Evolutionary conservation across 176 grass and related monocot genomes (phyloP).

Genomic region (Guadua angustifolia): DNA sequence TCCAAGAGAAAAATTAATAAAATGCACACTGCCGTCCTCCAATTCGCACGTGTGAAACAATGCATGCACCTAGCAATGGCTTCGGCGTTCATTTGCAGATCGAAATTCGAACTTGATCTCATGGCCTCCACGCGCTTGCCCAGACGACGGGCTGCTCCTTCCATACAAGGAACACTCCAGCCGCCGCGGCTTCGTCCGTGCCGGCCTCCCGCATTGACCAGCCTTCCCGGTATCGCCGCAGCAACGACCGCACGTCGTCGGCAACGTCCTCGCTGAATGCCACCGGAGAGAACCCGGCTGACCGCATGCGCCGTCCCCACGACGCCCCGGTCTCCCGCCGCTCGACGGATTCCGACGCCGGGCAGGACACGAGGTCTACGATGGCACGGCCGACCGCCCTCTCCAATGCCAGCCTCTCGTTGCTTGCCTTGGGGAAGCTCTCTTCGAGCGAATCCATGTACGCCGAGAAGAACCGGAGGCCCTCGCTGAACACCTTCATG

Average conservation of each 20-base stretch:
- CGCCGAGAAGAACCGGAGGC: constrained; percentile 79
- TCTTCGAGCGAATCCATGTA: constrained; percentile 96
- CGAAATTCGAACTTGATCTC: constrained; percentile 24
- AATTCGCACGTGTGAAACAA: not conserved
- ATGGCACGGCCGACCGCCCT: constrained; percentile 69
- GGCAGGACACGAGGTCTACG: constrained; percentile 89
- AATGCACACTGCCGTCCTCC: constrained; percentile 2
- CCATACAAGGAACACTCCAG: constrained; percentile 83
- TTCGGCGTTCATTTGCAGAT: not conserved
- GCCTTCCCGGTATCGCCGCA: constrained; percentile 85
- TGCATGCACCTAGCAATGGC: constrained; percentile 6
- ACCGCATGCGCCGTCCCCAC: constrained; percentile 71
- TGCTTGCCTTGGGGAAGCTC: constrained; percentile 85
- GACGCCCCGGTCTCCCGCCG: constrained; percentile 67
- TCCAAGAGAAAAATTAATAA: not conserved
- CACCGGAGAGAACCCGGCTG: constrained; percentile 68
- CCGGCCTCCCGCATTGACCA: constrained; percentile 75
- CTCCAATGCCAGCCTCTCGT: constrained; percentile 87
- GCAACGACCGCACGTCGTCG: constrained; percentile 82
- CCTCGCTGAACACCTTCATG: constrained; percentile 83
- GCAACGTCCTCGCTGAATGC: constrained; percentile 91
- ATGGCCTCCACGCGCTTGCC: constrained; percentile 94
- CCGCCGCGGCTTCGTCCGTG: constrained; percentile 52
- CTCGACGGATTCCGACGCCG: constrained; percentile 70
- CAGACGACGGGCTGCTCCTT: constrained; percentile 95